Evolutionary conservation across 495 filamentous ascomycete species (phyloP).

Genomic region (Aspergillus asperescens): DNA sequence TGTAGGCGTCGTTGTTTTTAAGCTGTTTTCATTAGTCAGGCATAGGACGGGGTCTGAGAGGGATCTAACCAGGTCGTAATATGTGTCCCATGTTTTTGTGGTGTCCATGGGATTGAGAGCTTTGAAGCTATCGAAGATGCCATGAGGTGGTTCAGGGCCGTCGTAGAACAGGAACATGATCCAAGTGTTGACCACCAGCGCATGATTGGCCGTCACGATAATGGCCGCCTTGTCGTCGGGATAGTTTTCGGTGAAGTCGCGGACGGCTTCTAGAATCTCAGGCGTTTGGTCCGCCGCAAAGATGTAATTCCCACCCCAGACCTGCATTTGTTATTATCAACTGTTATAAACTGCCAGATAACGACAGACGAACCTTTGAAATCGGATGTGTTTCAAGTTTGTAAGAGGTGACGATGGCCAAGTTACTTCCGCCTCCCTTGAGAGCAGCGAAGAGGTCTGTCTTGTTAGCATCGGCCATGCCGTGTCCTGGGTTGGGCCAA

Average conservation of each 20-base stretch:
- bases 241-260: slow-evolving; percentile 50
- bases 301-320: slow-evolving; percentile 51
- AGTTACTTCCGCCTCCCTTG: slow-evolving; percentile 55
- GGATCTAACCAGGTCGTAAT: slow-evolving; percentile 44
- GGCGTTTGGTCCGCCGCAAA: slow-evolving; percentile 41
- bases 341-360: neutral
- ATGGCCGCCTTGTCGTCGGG: slow-evolving; percentile 48
- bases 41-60: neutral
- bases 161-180: slow-evolving; percentile 62
- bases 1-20: slow-evolving; percentile 35
- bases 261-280: slow-evolving; percentile 42
- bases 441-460: slow-evolving; percentile 53
- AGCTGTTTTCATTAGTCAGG: slow-evolving; percentile 18
- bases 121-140: slow-evolving; percentile 53
- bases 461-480: neutral
- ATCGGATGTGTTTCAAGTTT: slow-evolving; percentile 43
- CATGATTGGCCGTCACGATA: slow-evolving; percentile 51
- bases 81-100: slow-evolving; percentile 47
- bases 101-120: slow-evolving; percentile 44
- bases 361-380: slow-evolving; percentile 20
- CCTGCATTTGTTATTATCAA: slow-evolving; percentile 12
- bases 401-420: slow-evolving; percentile 57
- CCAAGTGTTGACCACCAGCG: slow-evolving; percentile 48
- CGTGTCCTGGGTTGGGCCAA: neutral
- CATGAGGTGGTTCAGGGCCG: slow-evolving; percentile 48